Conservation (phyloP, 495 filamentous ascomycete genomes). For the Neurospora sp. region DNA sequence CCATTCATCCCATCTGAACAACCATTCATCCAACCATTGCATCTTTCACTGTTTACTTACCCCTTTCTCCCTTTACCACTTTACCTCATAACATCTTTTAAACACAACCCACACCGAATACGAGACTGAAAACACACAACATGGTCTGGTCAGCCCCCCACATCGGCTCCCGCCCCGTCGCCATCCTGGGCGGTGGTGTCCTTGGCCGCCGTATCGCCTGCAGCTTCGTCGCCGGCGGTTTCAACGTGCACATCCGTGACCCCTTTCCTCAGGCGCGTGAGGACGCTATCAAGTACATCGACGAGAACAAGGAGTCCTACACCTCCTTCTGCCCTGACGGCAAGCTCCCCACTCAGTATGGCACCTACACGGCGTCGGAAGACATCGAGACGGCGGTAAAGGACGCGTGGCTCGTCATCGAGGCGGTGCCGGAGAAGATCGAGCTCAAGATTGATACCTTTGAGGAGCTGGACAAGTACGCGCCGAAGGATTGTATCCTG, state of each 20-base stretch:
- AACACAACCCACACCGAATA: neutral
- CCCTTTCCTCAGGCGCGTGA: neutral
- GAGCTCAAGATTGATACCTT: conserved; percentile 41
- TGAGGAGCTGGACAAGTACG: conserved; percentile 31
- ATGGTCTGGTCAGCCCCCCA: conserved; percentile 7
- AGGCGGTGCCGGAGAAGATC: conserved; percentile 45
- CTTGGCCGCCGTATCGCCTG: conserved; percentile 14
- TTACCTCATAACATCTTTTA: no score
- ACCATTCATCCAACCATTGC: neutral
- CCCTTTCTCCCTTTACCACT: neutral
- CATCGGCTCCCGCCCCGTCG: conserved; percentile 5
- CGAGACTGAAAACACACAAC: neutral
- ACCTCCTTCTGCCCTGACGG: conserved; percentile 10
- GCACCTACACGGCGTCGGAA: conserved; percentile 17
- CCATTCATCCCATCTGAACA: neutral
- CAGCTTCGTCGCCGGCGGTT: conserved; percentile 6
- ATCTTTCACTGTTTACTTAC: neutral
- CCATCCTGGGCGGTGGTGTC: conserved; percentile 10
- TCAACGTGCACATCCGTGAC: conserved; percentile 6
- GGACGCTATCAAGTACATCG: conserved; percentile 14
- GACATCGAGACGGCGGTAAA: conserved; percentile 28
- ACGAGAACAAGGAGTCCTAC: conserved; percentile 11
- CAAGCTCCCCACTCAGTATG: neutral
- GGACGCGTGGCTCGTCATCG: conserved; percentile 43
- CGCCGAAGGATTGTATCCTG: conserved; percentile 35